Conservation (phyloP, 2,329 filamentous ascomycete genomes). For the Calonectria multiphialidica region DNA sequence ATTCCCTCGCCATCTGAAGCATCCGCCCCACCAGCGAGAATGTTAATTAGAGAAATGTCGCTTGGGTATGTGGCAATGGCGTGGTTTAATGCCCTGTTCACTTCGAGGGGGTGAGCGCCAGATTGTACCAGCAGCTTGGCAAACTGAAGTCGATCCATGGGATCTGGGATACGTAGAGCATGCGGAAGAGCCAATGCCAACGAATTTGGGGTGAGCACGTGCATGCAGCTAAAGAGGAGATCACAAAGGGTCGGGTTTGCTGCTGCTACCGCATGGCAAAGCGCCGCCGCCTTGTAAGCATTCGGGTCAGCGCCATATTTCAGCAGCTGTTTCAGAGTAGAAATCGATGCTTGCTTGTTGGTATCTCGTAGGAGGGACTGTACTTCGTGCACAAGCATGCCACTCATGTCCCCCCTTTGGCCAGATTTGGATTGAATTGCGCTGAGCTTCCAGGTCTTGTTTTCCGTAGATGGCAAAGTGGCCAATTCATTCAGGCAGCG, state of each 20-base stretch:
- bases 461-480: constrained; percentile 56
- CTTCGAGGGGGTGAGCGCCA: constrained; percentile 61
- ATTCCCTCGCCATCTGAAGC: constrained; percentile 64
- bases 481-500: constrained; percentile 57
- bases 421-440: constrained; percentile 58
- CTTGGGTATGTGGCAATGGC: constrained; percentile 60
- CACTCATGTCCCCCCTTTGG: constrained; percentile 57
- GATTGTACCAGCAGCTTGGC: constrained; percentile 63
- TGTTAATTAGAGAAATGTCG: constrained; percentile 62
- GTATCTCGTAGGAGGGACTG: constrained; percentile 55
- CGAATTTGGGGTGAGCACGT: constrained; percentile 55
- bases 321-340: constrained; percentile 61
- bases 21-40: constrained; percentile 61
- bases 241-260: constrained; percentile 61
- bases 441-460: constrained; percentile 63
- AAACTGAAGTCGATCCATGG: constrained; percentile 63
- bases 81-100: constrained; percentile 64
- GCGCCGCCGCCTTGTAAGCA: constrained; percentile 61
- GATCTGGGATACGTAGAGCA: constrained; percentile 63
- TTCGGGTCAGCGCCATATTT: constrained; percentile 68
- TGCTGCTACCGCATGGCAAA: constrained; percentile 63
- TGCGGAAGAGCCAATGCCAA: constrained; percentile 64
- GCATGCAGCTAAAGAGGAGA: constrained; percentile 56
- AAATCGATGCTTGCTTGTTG: constrained; percentile 53
- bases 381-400: constrained; percentile 64